phyloP scores from a whole-genome alignment of 1,139 yeast species.

The Eremothecium sinecaudum region DNA sequence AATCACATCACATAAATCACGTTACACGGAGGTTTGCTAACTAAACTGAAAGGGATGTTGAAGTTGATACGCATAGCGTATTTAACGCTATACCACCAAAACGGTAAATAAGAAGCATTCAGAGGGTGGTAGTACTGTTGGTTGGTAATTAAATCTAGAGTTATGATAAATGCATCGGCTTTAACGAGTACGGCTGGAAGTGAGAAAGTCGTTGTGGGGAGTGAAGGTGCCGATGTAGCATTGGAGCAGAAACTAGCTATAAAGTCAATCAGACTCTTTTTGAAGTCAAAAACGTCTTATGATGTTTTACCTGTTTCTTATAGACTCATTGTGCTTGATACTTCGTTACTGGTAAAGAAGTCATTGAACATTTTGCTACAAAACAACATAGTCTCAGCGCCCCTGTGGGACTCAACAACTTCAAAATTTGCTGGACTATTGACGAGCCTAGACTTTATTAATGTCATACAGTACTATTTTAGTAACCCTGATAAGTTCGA shows the following conservation, averaged over 20 bases:
- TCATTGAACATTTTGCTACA: conserved; percentile 84
- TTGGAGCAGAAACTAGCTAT: conserved; percentile 59
- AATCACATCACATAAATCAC: too few species aligned
- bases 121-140: too few species aligned
- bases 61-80: too few species aligned
- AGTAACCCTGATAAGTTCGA: conserved; percentile 86
- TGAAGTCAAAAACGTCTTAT: conserved; percentile 86
- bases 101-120: too few species aligned
- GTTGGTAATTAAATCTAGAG: too few species aligned
- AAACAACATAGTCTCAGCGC: conserved; percentile 92
- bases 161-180: too few species aligned
- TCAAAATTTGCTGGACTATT: conserved; percentile 89
- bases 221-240: conserved; percentile 10
- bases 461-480: conserved; percentile 89
- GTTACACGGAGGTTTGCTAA: too few species aligned
- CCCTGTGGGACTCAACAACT: conserved; percentile 87
- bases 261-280: conserved; percentile 69
- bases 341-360: conserved; percentile 81
- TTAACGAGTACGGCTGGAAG: too few species aligned
- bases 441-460: conserved; percentile 87
- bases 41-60: too few species aligned
- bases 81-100: too few species aligned
- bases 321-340: conserved; percentile 85
- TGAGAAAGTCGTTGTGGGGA: background rate
- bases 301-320: conserved; percentile 96